Conservation (phyloP, 768 basidiomycete genomes). For the Tricholoma hemisulphureum region DNA sequence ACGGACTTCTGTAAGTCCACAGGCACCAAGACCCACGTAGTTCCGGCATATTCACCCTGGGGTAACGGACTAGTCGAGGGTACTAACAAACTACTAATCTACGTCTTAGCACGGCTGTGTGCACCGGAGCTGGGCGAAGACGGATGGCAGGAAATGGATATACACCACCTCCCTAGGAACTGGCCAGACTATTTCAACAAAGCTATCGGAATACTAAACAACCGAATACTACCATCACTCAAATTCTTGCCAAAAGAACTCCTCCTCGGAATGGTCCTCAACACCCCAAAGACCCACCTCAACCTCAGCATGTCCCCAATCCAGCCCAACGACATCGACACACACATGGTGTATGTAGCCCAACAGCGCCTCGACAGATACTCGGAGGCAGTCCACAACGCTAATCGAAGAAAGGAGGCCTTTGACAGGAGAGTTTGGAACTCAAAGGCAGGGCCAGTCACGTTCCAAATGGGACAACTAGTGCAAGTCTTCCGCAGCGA, state of each 20-base stretch:
- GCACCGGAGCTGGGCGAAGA: neutral
- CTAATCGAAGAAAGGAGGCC: conserved; percentile 18
- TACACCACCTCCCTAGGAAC: conserved; percentile 24
- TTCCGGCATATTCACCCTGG: neutral
- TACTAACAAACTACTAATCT: neutral
- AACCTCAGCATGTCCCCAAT: conserved; percentile 1
- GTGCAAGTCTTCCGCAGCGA: neutral
- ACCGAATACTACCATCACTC: conserved; percentile 21
- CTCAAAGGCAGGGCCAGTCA: conserved; percentile 15
- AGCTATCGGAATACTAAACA: conserved; percentile 23
- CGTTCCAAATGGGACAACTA: conserved; percentile 12
- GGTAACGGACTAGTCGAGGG: too few species aligned
- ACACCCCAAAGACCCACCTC: conserved; percentile 17
- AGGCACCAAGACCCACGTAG: neutral
- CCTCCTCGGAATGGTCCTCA: conserved; percentile 27
- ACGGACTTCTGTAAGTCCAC: too few species aligned
- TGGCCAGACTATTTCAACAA: conserved; percentile 35
- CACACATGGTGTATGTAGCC: conserved; percentile 23
- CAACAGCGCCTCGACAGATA: conserved; percentile 32
- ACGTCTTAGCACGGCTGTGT: neutral
- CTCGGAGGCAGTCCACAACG: conserved; percentile 17
- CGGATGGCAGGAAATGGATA: neutral
- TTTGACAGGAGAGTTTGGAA: conserved; percentile 24
- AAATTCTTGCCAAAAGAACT: too few species aligned
- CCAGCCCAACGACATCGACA: conserved; percentile 6